Evolutionary conservation across 2,329 filamentous ascomycete genomes (phyloP), one percentile per base, ranked within the genome.

Genomic region (Trichoderma aggressivum): DNA sequence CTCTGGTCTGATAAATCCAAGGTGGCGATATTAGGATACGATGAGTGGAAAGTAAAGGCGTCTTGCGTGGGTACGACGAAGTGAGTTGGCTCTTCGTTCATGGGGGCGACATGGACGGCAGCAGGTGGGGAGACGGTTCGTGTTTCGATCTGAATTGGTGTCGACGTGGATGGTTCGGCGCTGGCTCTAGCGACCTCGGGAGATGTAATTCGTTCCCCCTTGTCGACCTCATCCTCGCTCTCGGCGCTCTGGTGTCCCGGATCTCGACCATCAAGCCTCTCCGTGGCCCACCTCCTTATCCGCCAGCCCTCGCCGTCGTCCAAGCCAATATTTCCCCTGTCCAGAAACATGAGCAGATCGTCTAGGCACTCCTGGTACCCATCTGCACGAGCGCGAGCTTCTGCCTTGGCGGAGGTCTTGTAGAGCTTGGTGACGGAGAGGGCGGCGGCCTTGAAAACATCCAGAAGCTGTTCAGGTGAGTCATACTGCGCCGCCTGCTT

Each of bases 331-430:
- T 93, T 90, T 78, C 94, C 90, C 78, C 89, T 91, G 79, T 98
- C 94, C 68, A 98, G 84, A 75, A 97, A 97, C 18, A 86, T 82
- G n/a, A 98, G 83, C 6, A 99, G 84, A 75, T 98, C 95, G 74
- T 98, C 94, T 47, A 99, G 84, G 47, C 94, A 97, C 78, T 98
- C 94, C 80, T 98, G 94, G 77, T 98, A 98, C 30, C 96, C 96
- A 50, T 94, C 91, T 64, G 88, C 84, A 63, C 93, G 90, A 60
- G 94, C 90, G 77, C 91, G 90, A 63, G 91, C 86, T 79, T 96
- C 91, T 62, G 93, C 92, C 36, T 90, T 86, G 14, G 93, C 91
- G 3, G 95, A 95, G 50, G 91, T 94, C 82, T 97, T 98, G 84
- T 98, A 98, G 16, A 99, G 90, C 78, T 97, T 97, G 61, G 96